These are phyloP conservation scores for Sedum album DNA, from an alignment of 164 flowering plant genomes.

Conservation along the genomic window DNA sequence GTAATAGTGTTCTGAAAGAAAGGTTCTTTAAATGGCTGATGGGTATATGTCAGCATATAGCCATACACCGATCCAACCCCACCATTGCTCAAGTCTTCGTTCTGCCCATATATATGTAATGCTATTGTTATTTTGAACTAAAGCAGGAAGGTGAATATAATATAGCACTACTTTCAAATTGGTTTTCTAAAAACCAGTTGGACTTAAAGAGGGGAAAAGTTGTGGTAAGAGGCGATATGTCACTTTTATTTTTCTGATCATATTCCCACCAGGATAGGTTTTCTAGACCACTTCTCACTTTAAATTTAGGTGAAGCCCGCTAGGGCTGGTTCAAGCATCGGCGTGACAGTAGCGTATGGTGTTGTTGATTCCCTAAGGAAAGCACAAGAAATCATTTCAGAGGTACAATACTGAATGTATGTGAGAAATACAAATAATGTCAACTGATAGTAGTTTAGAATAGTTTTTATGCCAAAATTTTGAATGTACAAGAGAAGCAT, in stretches of 20 bases:
- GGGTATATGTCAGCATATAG: not conserved
- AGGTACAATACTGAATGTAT: conserved; percentile 27
- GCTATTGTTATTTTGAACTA: not conserved
- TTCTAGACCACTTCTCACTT: conserved; percentile 6
- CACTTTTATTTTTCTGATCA: not conserved
- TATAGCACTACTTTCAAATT: conserved; percentile 39
- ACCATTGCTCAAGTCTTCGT: not conserved
- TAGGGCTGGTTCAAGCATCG: conserved; percentile 87
- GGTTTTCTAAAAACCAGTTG: conserved; percentile 65
- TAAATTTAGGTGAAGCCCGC: conserved; percentile 68
- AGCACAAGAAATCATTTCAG: conserved; percentile 51
- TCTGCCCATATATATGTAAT: not conserved
- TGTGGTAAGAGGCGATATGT: conserved; percentile 44
- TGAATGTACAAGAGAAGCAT: not conserved
- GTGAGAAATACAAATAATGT: not conserved
- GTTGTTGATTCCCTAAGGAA: conserved; percentile 57
- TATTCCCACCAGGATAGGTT: not conserved
- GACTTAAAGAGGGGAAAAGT: conserved; percentile 61
- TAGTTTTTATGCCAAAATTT: not conserved
- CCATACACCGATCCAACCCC: no score
- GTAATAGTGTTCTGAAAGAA: not conserved
- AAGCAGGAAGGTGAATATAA: conserved; percentile 36
- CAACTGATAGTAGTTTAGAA: not conserved
- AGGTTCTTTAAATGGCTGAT: not conserved
- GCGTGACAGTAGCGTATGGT: conserved; percentile 84